Percentiles rank a stretch among this genome's conserved stretches.
phyloP scores from a whole-genome alignment of 768 basidiomycete species.

The Pleurotus sapidus region DNA sequence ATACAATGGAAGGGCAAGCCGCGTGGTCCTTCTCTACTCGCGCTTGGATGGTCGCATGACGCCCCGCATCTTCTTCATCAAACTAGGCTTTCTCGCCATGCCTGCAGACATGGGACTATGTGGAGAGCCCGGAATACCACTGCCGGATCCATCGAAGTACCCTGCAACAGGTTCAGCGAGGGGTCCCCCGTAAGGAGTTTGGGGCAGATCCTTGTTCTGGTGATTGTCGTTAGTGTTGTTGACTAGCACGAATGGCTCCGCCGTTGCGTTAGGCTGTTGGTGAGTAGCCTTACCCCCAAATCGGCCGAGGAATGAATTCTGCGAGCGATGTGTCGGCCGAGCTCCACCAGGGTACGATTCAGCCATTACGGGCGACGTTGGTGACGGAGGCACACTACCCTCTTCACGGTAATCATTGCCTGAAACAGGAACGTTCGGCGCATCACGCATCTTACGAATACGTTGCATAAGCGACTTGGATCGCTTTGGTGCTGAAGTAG shows the following conservation, averaged over 20 bases:
- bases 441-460: slow-evolving; percentile 84
- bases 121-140: slow-evolving; percentile 13
- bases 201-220: slow-evolving; percentile 56
- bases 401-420: slow-evolving; percentile 31
- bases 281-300: slow-evolving; percentile 39
- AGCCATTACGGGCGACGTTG: slow-evolving; percentile 19
- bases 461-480: slow-evolving; percentile 85
- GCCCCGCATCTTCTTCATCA: slow-evolving; percentile 77
- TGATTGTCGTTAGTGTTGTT: slow-evolving; percentile 35
- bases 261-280: slow-evolving; percentile 30
- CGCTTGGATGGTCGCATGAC: slow-evolving; percentile 57
- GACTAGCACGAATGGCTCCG: slow-evolving; percentile 66
- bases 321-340: slow-evolving; percentile 68
- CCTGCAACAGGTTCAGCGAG: slow-evolving; percentile 31
- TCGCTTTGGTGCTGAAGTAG: slow-evolving; percentile 59
- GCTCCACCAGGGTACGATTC: slow-evolving; percentile 12
- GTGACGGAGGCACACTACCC: slow-evolving; percentile 42
- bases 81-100: slow-evolving; percentile 71
- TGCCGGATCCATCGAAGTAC: slow-evolving; percentile 48
- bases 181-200: slow-evolving; percentile 27
- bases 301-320: slow-evolving; percentile 78
- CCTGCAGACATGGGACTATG: slow-evolving; percentile 26
- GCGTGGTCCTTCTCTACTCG: slow-evolving; percentile 19
- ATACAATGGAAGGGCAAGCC: background rate
- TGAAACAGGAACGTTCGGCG: slow-evolving; percentile 76